Evolutionary conservation across 169 alveolate genomes (phyloP).

Genomic region (Toxoplasma gondii): DNA sequence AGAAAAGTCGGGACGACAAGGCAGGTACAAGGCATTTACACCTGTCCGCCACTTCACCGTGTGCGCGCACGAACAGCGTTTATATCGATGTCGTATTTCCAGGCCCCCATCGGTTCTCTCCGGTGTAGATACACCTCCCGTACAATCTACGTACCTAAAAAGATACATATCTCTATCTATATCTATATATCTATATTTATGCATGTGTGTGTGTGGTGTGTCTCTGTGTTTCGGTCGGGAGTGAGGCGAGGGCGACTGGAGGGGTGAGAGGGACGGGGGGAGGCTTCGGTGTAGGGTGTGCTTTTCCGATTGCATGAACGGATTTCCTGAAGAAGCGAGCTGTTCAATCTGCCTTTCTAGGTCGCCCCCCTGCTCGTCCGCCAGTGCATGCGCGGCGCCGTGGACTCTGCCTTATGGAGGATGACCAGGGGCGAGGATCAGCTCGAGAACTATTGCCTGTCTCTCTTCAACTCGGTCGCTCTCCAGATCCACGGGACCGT

Average conservation of each 20-base stretch:
- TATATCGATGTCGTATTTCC: no score
- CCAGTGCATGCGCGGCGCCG: conserved; percentile 29
- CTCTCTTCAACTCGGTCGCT: not conserved
- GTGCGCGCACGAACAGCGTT: no score
- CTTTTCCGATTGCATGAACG: not conserved
- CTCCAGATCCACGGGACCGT: conserved; percentile 3
- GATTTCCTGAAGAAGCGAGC: no score
- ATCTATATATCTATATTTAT: no score
- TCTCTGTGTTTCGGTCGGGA: not conserved
- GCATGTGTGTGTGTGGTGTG: not conserved
- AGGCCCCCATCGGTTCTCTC: no score
- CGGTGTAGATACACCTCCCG: no score
- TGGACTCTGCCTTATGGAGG: not conserved
- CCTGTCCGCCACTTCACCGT: no score
- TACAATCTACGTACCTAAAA: no score
- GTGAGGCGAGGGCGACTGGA: not conserved
- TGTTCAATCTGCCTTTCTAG: not conserved
- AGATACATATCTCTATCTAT: not conserved
- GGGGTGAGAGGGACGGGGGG: not conserved
- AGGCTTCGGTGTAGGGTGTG: not conserved
- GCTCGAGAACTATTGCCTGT: not conserved
- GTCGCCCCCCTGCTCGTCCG: not conserved
- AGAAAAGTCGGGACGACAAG: not conserved
- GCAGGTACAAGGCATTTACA: no score
- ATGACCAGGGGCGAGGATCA: not conserved